These are phyloP conservation scores for Tylopilus felleus DNA, from an alignment of 768 basidiomycete genomes.

Conservation along the genomic window DNA sequence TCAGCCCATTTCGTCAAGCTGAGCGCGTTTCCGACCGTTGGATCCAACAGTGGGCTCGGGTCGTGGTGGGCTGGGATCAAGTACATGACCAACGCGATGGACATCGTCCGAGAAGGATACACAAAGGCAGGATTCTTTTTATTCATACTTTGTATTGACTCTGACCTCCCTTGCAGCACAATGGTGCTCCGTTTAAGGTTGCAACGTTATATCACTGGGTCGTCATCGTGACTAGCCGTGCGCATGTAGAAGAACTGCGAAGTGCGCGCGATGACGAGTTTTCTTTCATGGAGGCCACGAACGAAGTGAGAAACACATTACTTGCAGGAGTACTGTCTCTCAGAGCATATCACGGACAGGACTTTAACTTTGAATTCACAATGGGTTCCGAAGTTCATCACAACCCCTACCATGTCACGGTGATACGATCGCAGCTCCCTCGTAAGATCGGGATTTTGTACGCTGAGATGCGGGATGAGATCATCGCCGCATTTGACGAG, in stretches of 20 bases:
- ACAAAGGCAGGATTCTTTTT: constrained; percentile 20
- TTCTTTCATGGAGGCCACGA: constrained; percentile 29
- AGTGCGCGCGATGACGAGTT: constrained; percentile 38
- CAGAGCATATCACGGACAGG: background rate
- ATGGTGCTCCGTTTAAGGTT: constrained; percentile 30
- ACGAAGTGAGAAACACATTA: constrained; percentile 31
- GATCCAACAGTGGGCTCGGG: background rate
- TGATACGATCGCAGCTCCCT: constrained; percentile 31
- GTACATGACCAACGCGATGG: background rate
- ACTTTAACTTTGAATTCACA: background rate
- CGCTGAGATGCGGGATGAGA: constrained; percentile 44
- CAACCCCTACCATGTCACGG: constrained; percentile 26
- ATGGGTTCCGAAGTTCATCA: constrained; percentile 31
- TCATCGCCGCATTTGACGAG: constrained; percentile 38
- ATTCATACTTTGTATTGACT: background rate
- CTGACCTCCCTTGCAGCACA: background rate
- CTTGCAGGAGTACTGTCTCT: background rate
- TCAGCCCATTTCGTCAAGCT: background rate
- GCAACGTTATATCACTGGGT: constrained; percentile 33
- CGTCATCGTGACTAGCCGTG: constrained; percentile 33
- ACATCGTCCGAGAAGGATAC: constrained; percentile 31
- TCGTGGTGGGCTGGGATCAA: constrained; percentile 6
- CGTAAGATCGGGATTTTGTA: constrained; percentile 39
- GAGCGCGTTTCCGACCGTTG: background rate
- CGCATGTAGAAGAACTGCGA: constrained; percentile 38